Evolutionary conservation across 164 flowering plant genomes (phyloP), one percentile per base, ranked within the genome.

Genomic region (Liquidambar formosana): DNA sequence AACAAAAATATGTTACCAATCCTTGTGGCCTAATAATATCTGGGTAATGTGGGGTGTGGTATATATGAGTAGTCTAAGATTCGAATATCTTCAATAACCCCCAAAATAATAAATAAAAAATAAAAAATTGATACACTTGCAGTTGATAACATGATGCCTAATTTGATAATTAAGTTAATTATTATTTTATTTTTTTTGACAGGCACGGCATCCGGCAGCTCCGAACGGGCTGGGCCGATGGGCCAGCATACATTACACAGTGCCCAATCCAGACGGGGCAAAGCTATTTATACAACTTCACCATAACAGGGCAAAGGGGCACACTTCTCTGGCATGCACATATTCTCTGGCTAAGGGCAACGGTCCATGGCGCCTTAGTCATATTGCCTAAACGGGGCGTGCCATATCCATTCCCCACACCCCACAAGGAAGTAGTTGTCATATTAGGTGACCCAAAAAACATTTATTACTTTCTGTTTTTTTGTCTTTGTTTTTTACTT

Each of bases 251-350:
- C 69, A 84, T 89, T 54, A 92, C 97, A 5, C 97, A 92, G 48
- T 92, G 97, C 65, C 93, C 95, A 0, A 92, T 92, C 64, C 95
- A 78, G 68, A 75, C 92, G 5, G 89, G 92, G 8, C 81, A 87
- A 49, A 82, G 62, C 70, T 92, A 78, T 63, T 67, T 81, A 6
- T 92, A 92, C 81, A 92, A 89, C 74, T 92, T 88, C 83, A 92
- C 95, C 33, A 62, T 92, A 12, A 89, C 89, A 0, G 93, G 95
- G 12, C 93, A 89, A 67, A 70, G 97, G 56, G 95, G 97, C 21
- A 92, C 93, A 2, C 90, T 92, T 22, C 69, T 80, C 4, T 92
- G 90, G 90, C 97, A 92, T 56, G 97, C 94, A 0, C 97, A 92
- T 58, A 84, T 89, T 57, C 71, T 78, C 12, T 92, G 97, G 97